Evolutionary conservation across 768 basidiomycete genomes (phyloP), one percentile per base, ranked within the genome.

Genomic region (Lyophyllum semitale): DNA sequence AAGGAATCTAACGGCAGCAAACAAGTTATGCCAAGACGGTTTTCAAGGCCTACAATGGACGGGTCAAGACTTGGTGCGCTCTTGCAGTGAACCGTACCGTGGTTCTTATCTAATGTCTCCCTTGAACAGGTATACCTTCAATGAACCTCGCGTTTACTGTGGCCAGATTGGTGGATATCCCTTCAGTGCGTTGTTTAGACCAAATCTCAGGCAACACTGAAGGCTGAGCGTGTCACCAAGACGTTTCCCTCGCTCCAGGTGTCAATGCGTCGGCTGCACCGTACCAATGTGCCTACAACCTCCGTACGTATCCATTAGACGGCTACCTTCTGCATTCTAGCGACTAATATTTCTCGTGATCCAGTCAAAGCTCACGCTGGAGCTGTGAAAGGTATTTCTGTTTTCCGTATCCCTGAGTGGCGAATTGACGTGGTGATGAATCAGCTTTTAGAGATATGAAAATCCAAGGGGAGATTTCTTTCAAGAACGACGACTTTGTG

Each of bases 401-500:
- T 15, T 25, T 30, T 45, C 15, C 13, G 8, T 15, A 17, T 1
- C 8, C 7, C 18, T 8, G 3, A 30, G 11, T 11, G 12, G 38
- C 23, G 13, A 11, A 2, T 40, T 47, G 13, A 51, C 23, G 9
- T 13, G 18, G n/a, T 5, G 3, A 30, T 27, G 8, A 27, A 27
- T 22, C 30, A 76, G 77, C 73, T 0, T 83, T 81, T 65, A 68
- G 78, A 45, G 67, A 69, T 43, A 72, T 82, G 73, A 72, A 72
- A 18, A 80, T 79, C n/a, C 53, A 71, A 44, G 80, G 81, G n/a
- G 77, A 80, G 59, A 83, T 84, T 26, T 70, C 79, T 0, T 77
- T 80, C 65, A 84, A 84, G 64, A 81, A 77, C 55, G 80, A 81
- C 57, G 78, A 81, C 60, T 79, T 73, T 48, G 72, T 78, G 79